phyloP scores from a whole-genome alignment of 345 rosid genomes.

The Eucalyptus dawsonii region DNA sequence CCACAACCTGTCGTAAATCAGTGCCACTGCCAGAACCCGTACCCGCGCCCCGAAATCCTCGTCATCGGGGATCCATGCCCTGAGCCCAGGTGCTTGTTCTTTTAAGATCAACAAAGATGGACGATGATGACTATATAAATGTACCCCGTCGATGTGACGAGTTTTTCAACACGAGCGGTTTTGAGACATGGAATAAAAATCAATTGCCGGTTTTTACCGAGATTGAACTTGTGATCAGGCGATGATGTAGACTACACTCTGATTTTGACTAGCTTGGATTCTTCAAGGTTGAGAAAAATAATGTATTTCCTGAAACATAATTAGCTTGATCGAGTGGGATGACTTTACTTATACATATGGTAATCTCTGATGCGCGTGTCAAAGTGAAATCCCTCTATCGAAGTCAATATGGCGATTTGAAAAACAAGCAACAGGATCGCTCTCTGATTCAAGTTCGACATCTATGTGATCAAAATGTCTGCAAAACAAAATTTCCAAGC shows the following conservation, averaged over 20 bases:
- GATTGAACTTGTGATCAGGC: not conserved
- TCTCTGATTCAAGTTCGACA: not conserved
- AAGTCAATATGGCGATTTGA: not conserved
- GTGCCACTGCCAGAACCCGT: not conserved
- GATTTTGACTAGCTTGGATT: not conserved
- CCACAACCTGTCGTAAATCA: not conserved
- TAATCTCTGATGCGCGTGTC: rapidly evolving
- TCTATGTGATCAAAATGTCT: not conserved
- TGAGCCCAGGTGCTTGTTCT: not conserved
- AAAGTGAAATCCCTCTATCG: not conserved
- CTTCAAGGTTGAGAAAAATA: not conserved
- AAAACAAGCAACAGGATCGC: not conserved
- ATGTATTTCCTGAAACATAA: not conserved
- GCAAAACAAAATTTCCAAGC: not conserved
- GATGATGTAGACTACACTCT: not conserved
- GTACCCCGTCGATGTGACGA: not conserved
- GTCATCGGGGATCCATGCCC: not conserved
- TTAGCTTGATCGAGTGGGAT: not conserved
- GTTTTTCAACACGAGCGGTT: not conserved
- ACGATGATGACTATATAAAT: not conserved
- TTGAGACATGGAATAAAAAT: not conserved
- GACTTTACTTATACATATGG: not conserved
- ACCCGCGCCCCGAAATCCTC: not conserved
- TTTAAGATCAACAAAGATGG: not conserved
- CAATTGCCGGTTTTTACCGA: not conserved